These are phyloP conservation scores for Didymella pomorum DNA, from an alignment of 2,329 filamentous ascomycete genomes.

Conservation along the genomic window DNA sequence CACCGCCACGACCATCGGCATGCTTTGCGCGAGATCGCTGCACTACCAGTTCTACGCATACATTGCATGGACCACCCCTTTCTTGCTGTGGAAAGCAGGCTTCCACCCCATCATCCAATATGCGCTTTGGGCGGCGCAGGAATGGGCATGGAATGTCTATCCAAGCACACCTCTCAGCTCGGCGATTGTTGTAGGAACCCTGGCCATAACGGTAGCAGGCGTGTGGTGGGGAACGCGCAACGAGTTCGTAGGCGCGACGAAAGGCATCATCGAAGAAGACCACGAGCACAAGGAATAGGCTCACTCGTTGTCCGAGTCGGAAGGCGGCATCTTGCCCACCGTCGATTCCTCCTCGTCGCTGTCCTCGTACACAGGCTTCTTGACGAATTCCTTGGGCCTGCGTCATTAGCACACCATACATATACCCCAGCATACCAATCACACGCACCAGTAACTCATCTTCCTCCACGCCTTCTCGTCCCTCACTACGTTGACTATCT, in stretches of 20 bases:
- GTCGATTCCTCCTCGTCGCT: slow-evolving; percentile 79
- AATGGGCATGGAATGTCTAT: slow-evolving; percentile 94
- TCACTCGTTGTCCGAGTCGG: slow-evolving; percentile 73
- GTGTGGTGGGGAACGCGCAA: slow-evolving; percentile 66
- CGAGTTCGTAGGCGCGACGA: slow-evolving; percentile 51
- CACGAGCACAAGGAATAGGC: slow-evolving; percentile 47
- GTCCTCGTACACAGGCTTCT: slow-evolving; percentile 67
- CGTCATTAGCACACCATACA: slow-evolving; percentile 21
- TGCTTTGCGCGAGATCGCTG: slow-evolving; percentile 85
- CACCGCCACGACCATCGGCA: slow-evolving; percentile 77
- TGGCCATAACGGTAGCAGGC: slow-evolving; percentile 71
- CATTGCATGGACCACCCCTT: slow-evolving; percentile 87
- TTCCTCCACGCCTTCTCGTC: slow-evolving; percentile 95
- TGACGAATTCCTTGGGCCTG: slow-evolving; percentile 80
- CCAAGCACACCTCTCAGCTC: slow-evolving; percentile 78
- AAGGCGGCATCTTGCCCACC: slow-evolving; percentile 85
- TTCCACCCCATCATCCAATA: slow-evolving; percentile 73
- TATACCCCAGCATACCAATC: slow-evolving; percentile 11
- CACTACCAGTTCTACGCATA: slow-evolving; percentile 98
- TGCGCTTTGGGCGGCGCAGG: slow-evolving; percentile 77
- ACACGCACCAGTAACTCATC: slow-evolving; percentile 75
- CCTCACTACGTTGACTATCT: slow-evolving; percentile 91
- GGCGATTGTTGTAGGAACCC: slow-evolving; percentile 71
- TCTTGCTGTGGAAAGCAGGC: slow-evolving; percentile 81
- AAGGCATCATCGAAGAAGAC: slow-evolving; percentile 36